These are phyloP conservation scores for Candida wancherniae DNA, from an alignment of 805 yeast species.

Conservation along the genomic window DNA sequence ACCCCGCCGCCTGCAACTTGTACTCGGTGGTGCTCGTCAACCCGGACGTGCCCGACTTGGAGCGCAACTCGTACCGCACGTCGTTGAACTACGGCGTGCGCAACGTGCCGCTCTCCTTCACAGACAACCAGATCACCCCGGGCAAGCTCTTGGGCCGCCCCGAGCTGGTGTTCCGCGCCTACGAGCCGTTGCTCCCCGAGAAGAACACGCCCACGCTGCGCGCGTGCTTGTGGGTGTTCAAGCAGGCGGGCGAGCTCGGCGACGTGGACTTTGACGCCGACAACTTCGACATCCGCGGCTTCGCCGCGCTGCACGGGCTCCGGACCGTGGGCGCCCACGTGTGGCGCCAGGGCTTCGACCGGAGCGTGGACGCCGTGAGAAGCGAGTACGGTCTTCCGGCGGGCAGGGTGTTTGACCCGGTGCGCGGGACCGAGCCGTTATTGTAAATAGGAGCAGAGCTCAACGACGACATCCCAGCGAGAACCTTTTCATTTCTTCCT, in stretches of 20 bases:
- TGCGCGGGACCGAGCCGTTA: slow-evolving; percentile 37
- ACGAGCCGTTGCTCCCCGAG: slow-evolving; percentile 83
- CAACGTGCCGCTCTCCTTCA: slow-evolving; percentile 57
- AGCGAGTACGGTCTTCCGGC: slow-evolving; percentile 63
- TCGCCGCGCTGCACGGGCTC: slow-evolving; percentile 51
- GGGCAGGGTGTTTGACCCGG: slow-evolving; percentile 72
- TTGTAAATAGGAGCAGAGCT: slow-evolving; percentile 14
- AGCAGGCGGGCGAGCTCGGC: slow-evolving; percentile 43
- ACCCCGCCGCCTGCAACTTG: slow-evolving; percentile 39
- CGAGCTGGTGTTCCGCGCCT: slow-evolving; percentile 42
- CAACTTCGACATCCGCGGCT: slow-evolving; percentile 67
- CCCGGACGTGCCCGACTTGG: slow-evolving; percentile 85
- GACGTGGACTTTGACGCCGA: slow-evolving; percentile 31
- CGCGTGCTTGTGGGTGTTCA: slow-evolving; percentile 84
- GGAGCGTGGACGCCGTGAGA: slow-evolving; percentile 65
- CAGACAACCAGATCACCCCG: slow-evolving; percentile 52
- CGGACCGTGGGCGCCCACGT: slow-evolving; percentile 87
- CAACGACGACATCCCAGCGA: no score
- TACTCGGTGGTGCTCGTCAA: slow-evolving; percentile 82
- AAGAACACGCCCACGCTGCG: slow-evolving; percentile 82
- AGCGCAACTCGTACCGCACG: slow-evolving; percentile 62
- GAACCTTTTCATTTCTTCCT: no score
- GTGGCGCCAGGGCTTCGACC: slow-evolving; percentile 84
- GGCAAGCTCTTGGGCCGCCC: slow-evolving; percentile 35
- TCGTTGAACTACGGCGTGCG: slow-evolving; percentile 72